Evolutionary conservation across 257 asterid genomes (phyloP).

Genomic region (Orobanche coerulescens): DNA sequence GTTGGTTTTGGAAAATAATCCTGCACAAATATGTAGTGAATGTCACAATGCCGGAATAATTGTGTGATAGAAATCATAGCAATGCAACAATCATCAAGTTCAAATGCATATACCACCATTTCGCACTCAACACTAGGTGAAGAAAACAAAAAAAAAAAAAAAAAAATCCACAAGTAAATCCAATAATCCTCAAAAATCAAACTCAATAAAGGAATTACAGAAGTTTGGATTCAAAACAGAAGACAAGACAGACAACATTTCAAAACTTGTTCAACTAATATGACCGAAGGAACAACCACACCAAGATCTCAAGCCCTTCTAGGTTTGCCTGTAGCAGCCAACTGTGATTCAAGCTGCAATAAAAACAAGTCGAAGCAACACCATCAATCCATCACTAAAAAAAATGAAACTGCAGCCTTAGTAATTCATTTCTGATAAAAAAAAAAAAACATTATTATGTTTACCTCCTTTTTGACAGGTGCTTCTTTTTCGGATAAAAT

Average conservation of each 20-base stretch:
- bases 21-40: too few species aligned
- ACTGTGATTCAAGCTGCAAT: slow-evolving; percentile 31
- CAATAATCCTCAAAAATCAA: background rate
- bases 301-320: slow-evolving; percentile 27
- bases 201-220: background rate
- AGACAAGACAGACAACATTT: slow-evolving; percentile 6
- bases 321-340: slow-evolving; percentile 32
- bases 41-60: too few species aligned
- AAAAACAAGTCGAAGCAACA: background rate
- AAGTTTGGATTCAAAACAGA: background rate
- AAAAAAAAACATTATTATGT: background rate
- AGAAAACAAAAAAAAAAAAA: background rate
- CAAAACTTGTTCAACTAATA: slow-evolving; percentile 21
- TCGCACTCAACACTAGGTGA: background rate
- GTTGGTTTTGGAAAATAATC: too few species aligned
- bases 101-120: too few species aligned
- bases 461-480: slow-evolving; percentile 53
- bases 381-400: background rate
- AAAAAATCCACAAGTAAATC: background rate
- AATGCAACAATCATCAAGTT: too few species aligned
- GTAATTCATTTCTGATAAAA: too few species aligned
- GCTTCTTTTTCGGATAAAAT: slow-evolving; percentile 60
- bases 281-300: background rate
- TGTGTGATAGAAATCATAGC: too few species aligned
- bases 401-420: background rate